Conservation (phyloP, 805 yeast species). For the Wilhelminamyces savonicus region DNA sequence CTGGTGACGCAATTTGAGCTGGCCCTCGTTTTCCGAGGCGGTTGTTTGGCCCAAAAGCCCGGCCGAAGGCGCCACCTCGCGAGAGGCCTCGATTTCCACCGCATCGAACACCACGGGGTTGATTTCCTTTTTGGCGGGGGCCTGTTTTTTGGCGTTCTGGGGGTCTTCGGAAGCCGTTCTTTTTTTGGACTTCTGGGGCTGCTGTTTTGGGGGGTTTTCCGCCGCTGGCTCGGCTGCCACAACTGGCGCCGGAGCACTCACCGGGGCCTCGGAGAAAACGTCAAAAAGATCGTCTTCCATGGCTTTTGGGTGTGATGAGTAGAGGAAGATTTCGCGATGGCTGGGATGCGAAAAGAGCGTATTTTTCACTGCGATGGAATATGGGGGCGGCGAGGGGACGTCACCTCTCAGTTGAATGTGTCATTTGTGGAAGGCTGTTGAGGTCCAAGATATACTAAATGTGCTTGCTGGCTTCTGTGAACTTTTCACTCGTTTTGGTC, state of each 20-base stretch:
- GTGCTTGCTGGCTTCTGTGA: too few species aligned
- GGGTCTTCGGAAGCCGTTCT: slow-evolving; percentile 1
- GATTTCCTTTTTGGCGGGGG: slow-evolving; percentile 28
- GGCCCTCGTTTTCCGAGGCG: slow-evolving; percentile 26
- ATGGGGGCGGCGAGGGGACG: too few species aligned
- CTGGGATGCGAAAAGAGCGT: too few species aligned
- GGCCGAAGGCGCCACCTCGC: slow-evolving; percentile 79
- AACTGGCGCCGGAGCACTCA: slow-evolving; percentile 3
- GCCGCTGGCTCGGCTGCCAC: slow-evolving; percentile 6
- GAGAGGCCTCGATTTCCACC: slow-evolving; percentile 80
- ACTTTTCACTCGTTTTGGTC: too few species aligned
- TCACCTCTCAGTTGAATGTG: too few species aligned
- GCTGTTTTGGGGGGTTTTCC: slow-evolving; percentile 17
- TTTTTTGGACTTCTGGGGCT: slow-evolving; percentile 13
- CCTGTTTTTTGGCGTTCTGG: slow-evolving; percentile 5
- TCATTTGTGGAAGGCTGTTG: too few species aligned
- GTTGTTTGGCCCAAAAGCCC: slow-evolving; percentile 46
- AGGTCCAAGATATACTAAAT: too few species aligned
- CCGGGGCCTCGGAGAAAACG: slow-evolving; percentile 48
- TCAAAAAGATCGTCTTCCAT: slow-evolving; percentile 61
- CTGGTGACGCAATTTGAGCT: slow-evolving; percentile 77
- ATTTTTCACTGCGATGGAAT: too few species aligned
- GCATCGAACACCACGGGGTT: slow-evolving; percentile 80
- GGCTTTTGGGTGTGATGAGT: too few species aligned
- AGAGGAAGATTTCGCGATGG: too few species aligned